These are phyloP conservation scores for Zasmidium citrigriseum DNA, from an alignment of 2,329 filamentous ascomycete genomes.

Conservation along the genomic window DNA sequence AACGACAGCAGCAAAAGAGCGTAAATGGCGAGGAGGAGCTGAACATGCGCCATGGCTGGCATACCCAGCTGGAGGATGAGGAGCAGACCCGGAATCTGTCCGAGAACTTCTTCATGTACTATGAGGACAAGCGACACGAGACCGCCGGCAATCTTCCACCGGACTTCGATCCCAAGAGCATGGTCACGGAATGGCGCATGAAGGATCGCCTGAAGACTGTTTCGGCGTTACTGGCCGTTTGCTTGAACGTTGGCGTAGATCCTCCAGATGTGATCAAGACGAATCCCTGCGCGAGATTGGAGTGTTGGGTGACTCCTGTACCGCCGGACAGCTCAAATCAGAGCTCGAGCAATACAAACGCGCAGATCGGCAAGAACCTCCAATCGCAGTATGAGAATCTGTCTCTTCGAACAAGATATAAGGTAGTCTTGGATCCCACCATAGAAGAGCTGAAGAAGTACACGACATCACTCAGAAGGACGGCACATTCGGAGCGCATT, in stretches of 20 bases:
- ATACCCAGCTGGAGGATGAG: slow-evolving; percentile 89
- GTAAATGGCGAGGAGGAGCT: slow-evolving; percentile 15
- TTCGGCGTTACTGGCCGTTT: slow-evolving; percentile 89
- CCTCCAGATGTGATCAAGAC: slow-evolving; percentile 97
- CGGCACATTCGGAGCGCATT: slow-evolving; percentile 93
- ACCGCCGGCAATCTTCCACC: slow-evolving; percentile 84
- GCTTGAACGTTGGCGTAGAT: slow-evolving; percentile 95
- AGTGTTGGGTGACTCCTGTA: slow-evolving; percentile 95
- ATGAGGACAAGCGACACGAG: slow-evolving; percentile 95
- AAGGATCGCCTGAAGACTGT: slow-evolving; percentile 95
- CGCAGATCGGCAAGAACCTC: slow-evolving; percentile 93
- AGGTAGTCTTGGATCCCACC: slow-evolving; percentile 93
- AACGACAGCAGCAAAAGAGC: slow-evolving; percentile 11
- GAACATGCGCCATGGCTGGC: slow-evolving; percentile 78
- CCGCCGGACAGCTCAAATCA: slow-evolving; percentile 51
- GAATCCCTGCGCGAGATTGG: slow-evolving; percentile 85
- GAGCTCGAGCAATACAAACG: slow-evolving; percentile 50
- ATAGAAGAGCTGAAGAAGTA: slow-evolving; percentile 98
- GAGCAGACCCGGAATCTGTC: slow-evolving; percentile 72
- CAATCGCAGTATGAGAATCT: slow-evolving; percentile 95
- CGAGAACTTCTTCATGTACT: slow-evolving; percentile 99
- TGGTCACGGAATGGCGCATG: slow-evolving; percentile 93
- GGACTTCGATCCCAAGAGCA: slow-evolving; percentile 30
- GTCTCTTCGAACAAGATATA: slow-evolving; percentile 93
- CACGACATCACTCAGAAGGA: slow-evolving; percentile 82